Evolutionary conservation across 352 stramenopile genomes (phyloP), one percentile per base, ranked within the genome.

Genomic region (Phytophthora pisi): DNA sequence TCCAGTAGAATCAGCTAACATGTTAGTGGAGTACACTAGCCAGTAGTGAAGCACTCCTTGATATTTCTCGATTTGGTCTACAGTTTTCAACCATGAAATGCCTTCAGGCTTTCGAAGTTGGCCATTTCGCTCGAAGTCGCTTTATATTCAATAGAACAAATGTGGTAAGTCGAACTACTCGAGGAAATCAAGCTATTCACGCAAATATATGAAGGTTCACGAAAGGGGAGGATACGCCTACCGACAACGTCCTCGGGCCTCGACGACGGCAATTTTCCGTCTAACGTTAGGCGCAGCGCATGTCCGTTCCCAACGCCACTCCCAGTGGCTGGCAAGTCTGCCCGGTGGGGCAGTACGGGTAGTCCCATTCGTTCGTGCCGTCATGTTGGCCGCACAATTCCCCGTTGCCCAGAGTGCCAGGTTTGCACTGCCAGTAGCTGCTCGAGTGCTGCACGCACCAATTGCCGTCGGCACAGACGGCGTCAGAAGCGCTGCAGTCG

Each of bases 391-490:
- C 72, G 42, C 72, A 80, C 30, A 80, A 24, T 46, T 75, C 65
- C 11, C 68, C 68, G 13, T 51, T 23, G 3, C 60, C 51, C 6
- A 80, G 68, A 16, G 57, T 72, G 9, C 45, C 49, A 1, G 72
- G 72, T 57, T 77, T 80, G 68, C 68, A 80, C 51, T 80, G 64
- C 8, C 68, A 47, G 68, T 77, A 77, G 10, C 58, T 58, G 9
- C 23, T n/a, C 38, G 72, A 79, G 68, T 79, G 51, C 9, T 26
- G 23, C n/a, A 71, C 11, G 57, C 72, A 79, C 57, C 28, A 54
- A 49, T 53, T 69, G 10, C 31, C 31, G 28, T 50, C 51, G 13
- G 52, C 47, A 47, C 70, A 77, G 20, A 52, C 38, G 1, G 64
- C 61, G 9, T 74, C 61, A 8, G 30, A 13, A 6, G 20, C 51